Percentiles rank a stretch among this genome's conserved stretches.
Evolutionary conservation across 2,329 filamentous ascomycete species (phyloP).

Genomic region (Bretziella fagacearum): DNA sequence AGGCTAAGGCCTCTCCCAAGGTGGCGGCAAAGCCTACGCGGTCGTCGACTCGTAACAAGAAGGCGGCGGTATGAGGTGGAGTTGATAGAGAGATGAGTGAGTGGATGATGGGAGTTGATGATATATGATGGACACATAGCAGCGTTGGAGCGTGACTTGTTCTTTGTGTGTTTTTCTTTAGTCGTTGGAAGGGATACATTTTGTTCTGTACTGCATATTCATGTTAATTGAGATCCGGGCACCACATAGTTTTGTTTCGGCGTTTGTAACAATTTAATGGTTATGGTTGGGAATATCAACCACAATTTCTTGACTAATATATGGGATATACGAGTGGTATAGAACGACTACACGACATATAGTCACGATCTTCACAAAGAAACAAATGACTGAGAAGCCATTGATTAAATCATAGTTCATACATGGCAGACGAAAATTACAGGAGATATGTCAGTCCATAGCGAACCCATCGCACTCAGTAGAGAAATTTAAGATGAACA

Average conservation of each 20-base stretch:
- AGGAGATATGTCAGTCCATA: conserved; percentile 37
- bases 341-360: too few species aligned
- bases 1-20: conserved; percentile 25
- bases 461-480: conserved; percentile 39
- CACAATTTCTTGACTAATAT: too few species aligned
- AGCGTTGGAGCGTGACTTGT: conserved; percentile 9
- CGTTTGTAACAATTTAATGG: conserved; percentile 15
- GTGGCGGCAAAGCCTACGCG: conserved; percentile 16
- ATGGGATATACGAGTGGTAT: too few species aligned
- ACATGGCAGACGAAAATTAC: too few species aligned
- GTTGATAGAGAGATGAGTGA: not conserved
- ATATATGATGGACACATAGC: conserved; percentile 7
- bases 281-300: not conserved
- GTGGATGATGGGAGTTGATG: not conserved
- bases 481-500: conserved; percentile 27
- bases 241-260: conserved; percentile 13
- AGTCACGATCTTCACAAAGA: too few species aligned
- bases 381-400: too few species aligned
- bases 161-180: conserved; percentile 12
- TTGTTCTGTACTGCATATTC: conserved; percentile 12
- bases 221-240: conserved; percentile 13
- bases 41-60: conserved; percentile 14
- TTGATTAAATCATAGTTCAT: too few species aligned
- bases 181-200: conserved; percentile 13
- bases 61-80: conserved; percentile 4